These are phyloP conservation scores for Saccharomyces uvarum DNA, from an alignment of 1,139 yeast species.

Conservation along the genomic window DNA sequence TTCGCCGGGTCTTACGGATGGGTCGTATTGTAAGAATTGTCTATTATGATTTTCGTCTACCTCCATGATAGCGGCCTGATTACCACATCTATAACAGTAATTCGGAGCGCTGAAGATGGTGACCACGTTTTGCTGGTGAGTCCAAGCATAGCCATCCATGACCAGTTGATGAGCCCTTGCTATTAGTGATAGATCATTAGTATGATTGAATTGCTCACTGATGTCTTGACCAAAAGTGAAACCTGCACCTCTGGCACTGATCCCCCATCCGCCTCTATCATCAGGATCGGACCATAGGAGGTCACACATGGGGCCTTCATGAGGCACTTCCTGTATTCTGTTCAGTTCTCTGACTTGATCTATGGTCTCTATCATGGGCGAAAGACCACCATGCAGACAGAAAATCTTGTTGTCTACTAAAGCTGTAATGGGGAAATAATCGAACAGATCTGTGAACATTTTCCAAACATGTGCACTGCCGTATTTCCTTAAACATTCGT, in stretches of 20 bases:
- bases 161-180: constrained; percentile 94
- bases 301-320: constrained; percentile 96
- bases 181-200: constrained; percentile 65
- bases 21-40: constrained; percentile 90
- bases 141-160: constrained; percentile 87
- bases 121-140: constrained; percentile 73
- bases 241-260: constrained; percentile 92
- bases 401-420: constrained; percentile 77
- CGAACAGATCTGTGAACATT: constrained; percentile 83
- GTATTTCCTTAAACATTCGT: constrained; percentile 83
- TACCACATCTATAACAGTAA: constrained; percentile 95
- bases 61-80: constrained; percentile 98
- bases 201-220: constrained; percentile 69
- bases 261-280: constrained; percentile 87
- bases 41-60: constrained; percentile 87
- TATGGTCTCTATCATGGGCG: constrained; percentile 77
- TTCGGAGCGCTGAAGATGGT: constrained; percentile 98
- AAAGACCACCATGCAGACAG: constrained; percentile 85
- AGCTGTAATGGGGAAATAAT: constrained; percentile 75
- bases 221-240: constrained; percentile 86
- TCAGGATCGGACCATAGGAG: constrained; percentile 93
- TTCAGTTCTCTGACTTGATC: constrained; percentile 75
- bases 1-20: constrained; percentile 91
- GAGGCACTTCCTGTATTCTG: constrained; percentile 90
- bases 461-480: constrained; percentile 91